phyloP scores from a whole-genome alignment of 176 grass and related monocot species.

The Poa annua region DNA sequence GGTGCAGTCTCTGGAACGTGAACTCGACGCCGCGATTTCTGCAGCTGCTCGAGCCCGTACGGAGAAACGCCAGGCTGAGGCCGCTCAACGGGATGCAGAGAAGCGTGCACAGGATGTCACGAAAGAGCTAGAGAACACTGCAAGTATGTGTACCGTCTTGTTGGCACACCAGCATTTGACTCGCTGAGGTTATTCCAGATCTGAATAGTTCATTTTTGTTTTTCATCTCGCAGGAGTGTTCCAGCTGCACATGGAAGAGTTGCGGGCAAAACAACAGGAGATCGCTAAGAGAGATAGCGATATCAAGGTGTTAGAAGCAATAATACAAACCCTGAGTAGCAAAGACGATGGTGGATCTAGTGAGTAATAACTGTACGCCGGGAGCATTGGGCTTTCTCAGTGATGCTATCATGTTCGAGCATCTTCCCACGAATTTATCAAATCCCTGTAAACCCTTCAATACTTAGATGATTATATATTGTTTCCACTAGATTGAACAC shows the following conservation, averaged over 20 bases:
- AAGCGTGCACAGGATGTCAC: constrained; percentile 69
- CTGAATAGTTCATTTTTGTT: constrained; percentile 31
- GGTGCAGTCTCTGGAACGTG: constrained; percentile 86
- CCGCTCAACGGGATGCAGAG: constrained; percentile 75
- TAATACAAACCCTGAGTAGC: constrained; percentile 83
- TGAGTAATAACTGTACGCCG: constrained; percentile 32
- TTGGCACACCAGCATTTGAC: constrained; percentile 14
- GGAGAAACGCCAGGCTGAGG: constrained; percentile 91
- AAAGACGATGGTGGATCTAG: constrained; percentile 62
- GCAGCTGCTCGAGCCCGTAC: constrained; percentile 84
- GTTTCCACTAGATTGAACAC: constrained; percentile 9
- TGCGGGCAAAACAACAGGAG: constrained; percentile 87
- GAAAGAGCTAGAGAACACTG: constrained; percentile 93
- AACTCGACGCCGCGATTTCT: constrained; percentile 88
- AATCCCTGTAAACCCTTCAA: not conserved
- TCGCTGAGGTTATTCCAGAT: not conserved
- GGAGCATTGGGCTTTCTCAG: constrained; percentile 4
- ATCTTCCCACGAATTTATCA: not conserved
- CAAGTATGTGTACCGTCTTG: constrained; percentile 58
- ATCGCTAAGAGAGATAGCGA: constrained; percentile 86
- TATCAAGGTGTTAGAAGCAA: constrained; percentile 96
- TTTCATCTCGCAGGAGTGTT: constrained; percentile 72
- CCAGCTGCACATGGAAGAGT: constrained; percentile 89
- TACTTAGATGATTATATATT: constrained; percentile 21
- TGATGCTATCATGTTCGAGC: constrained; percentile 16